Evolutionary conservation across 1,284 basidiomycete genomes (phyloP).

Genomic region (Austropuccinia psidii): DNA sequence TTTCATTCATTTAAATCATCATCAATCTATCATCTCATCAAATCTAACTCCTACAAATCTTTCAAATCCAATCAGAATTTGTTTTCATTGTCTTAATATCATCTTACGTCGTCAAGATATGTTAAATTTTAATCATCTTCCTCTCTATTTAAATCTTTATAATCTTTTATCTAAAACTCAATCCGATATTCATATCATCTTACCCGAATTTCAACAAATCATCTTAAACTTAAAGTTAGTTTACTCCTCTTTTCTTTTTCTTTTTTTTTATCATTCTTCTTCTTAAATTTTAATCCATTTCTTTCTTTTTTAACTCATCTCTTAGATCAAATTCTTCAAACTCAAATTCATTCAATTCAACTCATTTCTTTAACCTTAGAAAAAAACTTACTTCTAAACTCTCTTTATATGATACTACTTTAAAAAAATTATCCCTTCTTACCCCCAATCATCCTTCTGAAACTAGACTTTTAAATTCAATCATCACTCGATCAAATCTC

Average conservation of each 20-base stretch:
- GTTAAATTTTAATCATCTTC: conserved; percentile 38
- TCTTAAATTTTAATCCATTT: not conserved
- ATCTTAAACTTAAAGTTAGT: conserved; percentile 55
- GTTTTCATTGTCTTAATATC: conserved; percentile 43
- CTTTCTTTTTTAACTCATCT: not conserved
- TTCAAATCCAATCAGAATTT: conserved; percentile 41
- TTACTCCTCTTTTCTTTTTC: too few species aligned
- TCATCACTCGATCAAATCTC: conserved; percentile 65
- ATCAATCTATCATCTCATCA: conserved; percentile 3
- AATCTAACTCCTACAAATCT: not conserved
- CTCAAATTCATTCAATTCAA: not conserved
- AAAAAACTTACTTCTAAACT: conserved; percentile 11
- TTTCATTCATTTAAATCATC: not conserved
- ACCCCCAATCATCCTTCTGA: conserved; percentile 53
- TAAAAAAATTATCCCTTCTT: not conserved
- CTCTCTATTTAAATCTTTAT: conserved; percentile 46
- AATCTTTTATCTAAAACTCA: conserved; percentile 69
- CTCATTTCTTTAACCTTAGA: not conserved
- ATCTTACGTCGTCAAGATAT: conserved; percentile 42
- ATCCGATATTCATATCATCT: conserved; percentile 61
- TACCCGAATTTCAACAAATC: conserved; percentile 66
- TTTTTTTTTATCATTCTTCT: not conserved
- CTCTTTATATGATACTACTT: conserved; percentile 1
- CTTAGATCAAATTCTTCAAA: not conserved
- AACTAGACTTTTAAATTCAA: conserved; percentile 71